Evolutionary conservation across 2,329 filamentous ascomycete species (phyloP), one percentile per base, ranked within the genome.

Genomic region (Fusarium aywerte): DNA sequence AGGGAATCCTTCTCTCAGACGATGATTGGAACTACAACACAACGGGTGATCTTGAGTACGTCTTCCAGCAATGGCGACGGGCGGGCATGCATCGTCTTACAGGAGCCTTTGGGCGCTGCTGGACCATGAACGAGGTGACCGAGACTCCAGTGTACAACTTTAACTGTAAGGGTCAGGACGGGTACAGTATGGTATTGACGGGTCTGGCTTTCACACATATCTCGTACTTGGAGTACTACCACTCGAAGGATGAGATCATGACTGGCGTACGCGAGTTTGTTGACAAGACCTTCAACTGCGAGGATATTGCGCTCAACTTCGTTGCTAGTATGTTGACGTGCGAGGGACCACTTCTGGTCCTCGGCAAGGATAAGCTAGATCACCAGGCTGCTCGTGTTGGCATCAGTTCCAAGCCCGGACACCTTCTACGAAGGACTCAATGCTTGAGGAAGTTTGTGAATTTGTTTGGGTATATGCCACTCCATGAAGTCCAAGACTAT

Each of bases 281-380:
- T 16, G 78, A 80, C 44, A 49, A 74, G 23, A 56, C 70, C 31
- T 74, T 77, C 68, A 79, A 80, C 62, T 80, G 78, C 73, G 78
- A 80, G 50, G 78, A 80, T 31, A 74, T 80, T 18, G 78, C 75
- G 10, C 67, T 80, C 29, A 80, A 80, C 71, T 79, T 71, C 50
- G 45, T 79, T 7, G 60, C 67, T 7, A 74, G 75, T 4, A 66
- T 73, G 40, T 62, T 79, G 27, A 78, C 77, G 0, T 69, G 77
- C 23, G 60, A 68, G 3, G 75, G 76, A 0, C 78, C 77, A 0
- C 53, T 80, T 8, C 62, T 75, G 4, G 76, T 78, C 21, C 62
- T 62, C 6, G 77, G 77, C 3, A 55, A 61, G 12, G 13, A 25
- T 1, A 50, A 25, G n/a, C 13, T 56, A 13, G 52, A 56, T 20